Conservation (phyloP, 1,284 basidiomycete species). For the Ganoderma resinaceum region DNA sequence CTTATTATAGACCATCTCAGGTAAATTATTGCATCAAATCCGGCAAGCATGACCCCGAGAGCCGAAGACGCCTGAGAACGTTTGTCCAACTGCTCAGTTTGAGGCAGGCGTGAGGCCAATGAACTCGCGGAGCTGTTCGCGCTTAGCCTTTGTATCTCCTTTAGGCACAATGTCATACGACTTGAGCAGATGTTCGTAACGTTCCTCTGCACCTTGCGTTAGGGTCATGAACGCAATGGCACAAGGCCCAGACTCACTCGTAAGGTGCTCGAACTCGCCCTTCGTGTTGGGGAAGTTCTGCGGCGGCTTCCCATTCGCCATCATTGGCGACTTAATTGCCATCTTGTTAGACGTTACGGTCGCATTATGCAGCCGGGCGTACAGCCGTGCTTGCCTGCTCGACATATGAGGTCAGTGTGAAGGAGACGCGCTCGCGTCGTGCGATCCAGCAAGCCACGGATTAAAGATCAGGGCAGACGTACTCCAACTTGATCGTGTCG, state of each 20-base stretch:
- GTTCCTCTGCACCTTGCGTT: conserved; percentile 41
- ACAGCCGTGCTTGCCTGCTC: conserved; percentile 46
- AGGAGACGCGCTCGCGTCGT: not conserved
- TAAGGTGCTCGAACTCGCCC: conserved; percentile 50
- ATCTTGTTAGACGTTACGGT: conserved; percentile 41
- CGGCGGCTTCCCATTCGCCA: conserved; percentile 44
- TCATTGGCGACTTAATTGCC: conserved; percentile 40
- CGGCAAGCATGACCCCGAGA: not conserved
- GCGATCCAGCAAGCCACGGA: not conserved
- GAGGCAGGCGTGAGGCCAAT: conserved; percentile 41
- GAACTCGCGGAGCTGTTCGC: conserved; percentile 46
- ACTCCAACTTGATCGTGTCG: conserved; percentile 46
- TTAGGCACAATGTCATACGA: conserved; percentile 43
- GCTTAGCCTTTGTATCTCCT: conserved; percentile 46
- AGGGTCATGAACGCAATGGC: not conserved
- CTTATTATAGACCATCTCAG: not conserved
- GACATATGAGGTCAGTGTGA: not conserved
- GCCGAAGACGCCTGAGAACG: not conserved
- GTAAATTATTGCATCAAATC: not conserved
- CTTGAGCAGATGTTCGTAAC: conserved; percentile 46
- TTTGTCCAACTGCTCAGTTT: conserved; percentile 4
- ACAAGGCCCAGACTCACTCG: conserved; percentile 39
- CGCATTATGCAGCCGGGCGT: conserved; percentile 45
- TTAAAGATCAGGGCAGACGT: conserved; percentile 24
- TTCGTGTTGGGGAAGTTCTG: conserved; percentile 46